Percentiles rank a stretch among this genome's conserved stretches.
phyloP scores from a whole-genome alignment of 2,329 filamentous ascomycete genomes.

The Waltergamsia citrina region DNA sequence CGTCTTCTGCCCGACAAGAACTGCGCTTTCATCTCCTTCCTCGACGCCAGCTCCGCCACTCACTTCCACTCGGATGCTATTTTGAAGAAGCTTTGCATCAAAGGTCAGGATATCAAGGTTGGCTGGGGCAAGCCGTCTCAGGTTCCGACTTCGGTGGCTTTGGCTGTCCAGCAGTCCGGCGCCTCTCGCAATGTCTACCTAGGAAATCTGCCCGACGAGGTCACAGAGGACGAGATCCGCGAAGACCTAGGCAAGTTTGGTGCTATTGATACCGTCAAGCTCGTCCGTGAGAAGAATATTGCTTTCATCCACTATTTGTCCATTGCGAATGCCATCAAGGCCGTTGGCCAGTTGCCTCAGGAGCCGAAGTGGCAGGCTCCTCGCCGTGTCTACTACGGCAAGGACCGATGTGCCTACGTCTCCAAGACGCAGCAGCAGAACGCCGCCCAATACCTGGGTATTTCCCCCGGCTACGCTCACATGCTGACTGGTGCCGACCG shows the following conservation, averaged over 20 bases:
- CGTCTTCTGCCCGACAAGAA: constrained; percentile 97
- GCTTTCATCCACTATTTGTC: constrained; percentile 97
- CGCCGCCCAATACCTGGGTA: constrained; percentile 93
- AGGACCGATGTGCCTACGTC: constrained; percentile 95
- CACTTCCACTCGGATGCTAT: constrained; percentile 99
- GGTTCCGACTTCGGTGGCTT: constrained; percentile 92
- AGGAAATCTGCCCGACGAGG: constrained; percentile 84
- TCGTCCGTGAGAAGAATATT: constrained; percentile 96
- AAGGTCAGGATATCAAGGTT: constrained; percentile 98
- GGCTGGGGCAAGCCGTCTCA: constrained; percentile 99
- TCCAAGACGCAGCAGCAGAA: constrained; percentile 99
- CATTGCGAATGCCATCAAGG: constrained; percentile 97
- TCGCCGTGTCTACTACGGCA: constrained; percentile 94
- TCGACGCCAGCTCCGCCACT: constrained; percentile 93
- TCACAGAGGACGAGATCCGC: constrained; percentile 82
- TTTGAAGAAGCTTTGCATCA: constrained; percentile 97
- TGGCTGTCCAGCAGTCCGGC: constrained; percentile 94
- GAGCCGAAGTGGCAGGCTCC: constrained; percentile 96
- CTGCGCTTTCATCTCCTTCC: constrained; percentile 98
- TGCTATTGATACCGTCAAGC: constrained; percentile 92
- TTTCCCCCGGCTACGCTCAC: constrained; percentile 92
- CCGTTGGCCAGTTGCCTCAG: constrained; percentile 89
- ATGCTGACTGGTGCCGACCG: constrained; percentile 93
- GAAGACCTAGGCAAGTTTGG: constrained; percentile 96
- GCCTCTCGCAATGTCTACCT: constrained; percentile 96